These are phyloP conservation scores for Cladosporium phlei DNA, from an alignment of 2,329 filamentous ascomycete genomes.

Conservation along the genomic window DNA sequence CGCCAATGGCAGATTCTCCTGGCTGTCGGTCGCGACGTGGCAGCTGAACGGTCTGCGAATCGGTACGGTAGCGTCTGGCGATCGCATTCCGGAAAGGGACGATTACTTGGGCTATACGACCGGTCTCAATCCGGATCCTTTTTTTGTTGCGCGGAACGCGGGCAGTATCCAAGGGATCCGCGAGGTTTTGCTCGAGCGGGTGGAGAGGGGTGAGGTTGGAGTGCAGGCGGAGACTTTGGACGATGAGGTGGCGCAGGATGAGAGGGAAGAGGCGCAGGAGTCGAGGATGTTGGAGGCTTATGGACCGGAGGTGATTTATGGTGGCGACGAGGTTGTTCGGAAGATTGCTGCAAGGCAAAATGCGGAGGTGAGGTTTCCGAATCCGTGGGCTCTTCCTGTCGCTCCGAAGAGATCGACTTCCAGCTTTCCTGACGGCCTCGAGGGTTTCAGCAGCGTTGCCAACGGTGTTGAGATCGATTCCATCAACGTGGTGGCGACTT, in stretches of 20 bases:
- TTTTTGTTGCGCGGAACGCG: slow-evolving; percentile 1
- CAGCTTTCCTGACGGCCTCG: not conserved
- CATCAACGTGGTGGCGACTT: not conserved
- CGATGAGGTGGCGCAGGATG: slow-evolving; percentile 1
- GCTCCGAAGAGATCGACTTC: not conserved
- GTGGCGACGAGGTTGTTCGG: not conserved
- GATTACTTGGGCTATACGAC: not conserved
- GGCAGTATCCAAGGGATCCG: not conserved
- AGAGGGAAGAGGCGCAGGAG: not conserved
- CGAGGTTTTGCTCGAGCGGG: not conserved
- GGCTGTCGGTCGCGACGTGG: slow-evolving; percentile 9
- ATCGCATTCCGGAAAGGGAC: not conserved
- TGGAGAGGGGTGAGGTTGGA: not conserved
- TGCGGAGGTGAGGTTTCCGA: not conserved
- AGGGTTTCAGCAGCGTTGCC: not conserved
- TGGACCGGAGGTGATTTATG: not conserved
- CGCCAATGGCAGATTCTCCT: not conserved
- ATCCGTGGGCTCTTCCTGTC: slow-evolving; percentile 12
- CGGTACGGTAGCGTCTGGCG: not conserved
- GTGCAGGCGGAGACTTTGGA: slow-evolving; percentile 4
- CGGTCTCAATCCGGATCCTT: slow-evolving; percentile 10
- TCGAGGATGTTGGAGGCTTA: not conserved
- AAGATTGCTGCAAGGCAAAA: not conserved
- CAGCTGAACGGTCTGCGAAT: slow-evolving; percentile 10
- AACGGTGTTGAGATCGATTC: not conserved